Evolutionary conservation across 1,139 yeast genomes (phyloP).

Genomic region (Williopsis jadinii): DNA sequence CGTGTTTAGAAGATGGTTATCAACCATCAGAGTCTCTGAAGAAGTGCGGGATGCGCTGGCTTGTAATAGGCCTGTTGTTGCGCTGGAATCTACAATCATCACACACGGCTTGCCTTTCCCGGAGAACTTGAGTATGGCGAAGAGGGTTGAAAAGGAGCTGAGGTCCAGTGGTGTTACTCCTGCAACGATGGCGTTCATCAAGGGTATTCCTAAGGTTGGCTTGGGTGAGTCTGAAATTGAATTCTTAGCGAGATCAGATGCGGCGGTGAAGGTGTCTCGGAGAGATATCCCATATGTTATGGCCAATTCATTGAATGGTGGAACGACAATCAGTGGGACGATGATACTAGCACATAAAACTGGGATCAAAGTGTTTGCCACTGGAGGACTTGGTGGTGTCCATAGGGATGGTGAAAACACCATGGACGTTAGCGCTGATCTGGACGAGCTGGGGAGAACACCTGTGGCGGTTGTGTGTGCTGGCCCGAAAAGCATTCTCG

Average conservation of each 20-base stretch:
- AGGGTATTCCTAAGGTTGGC: slow-evolving; percentile 72
- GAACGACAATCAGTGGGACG: slow-evolving; percentile 87
- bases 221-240: slow-evolving; percentile 40
- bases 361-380: slow-evolving; percentile 81
- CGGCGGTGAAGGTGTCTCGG: slow-evolving; percentile 58
- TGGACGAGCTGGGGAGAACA: slow-evolving; percentile 76
- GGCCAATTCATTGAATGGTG: slow-evolving; percentile 62
- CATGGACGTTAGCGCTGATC: slow-evolving; percentile 82
- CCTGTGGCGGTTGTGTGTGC: slow-evolving; percentile 87
- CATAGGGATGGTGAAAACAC: slow-evolving; percentile 72
- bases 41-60: slow-evolving; percentile 58
- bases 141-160: slow-evolving; percentile 53
- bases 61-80: slow-evolving; percentile 58
- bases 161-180: slow-evolving; percentile 67
- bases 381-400: slow-evolving; percentile 94
- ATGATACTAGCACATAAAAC: slow-evolving; percentile 74
- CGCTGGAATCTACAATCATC: slow-evolving; percentile 80
- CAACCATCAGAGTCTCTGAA: slow-evolving; percentile 35
- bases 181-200: slow-evolving; percentile 76
- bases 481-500: slow-evolving; percentile 85
- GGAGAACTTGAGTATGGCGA: slow-evolving; percentile 66
- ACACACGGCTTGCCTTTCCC: slow-evolving; percentile 91
- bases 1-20: slow-evolving; percentile 1
- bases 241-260: slow-evolving; percentile 33
- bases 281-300: slow-evolving; percentile 75